Evolutionary conservation across 257 asterid species (phyloP).

Genomic region (Avicennia marina): DNA sequence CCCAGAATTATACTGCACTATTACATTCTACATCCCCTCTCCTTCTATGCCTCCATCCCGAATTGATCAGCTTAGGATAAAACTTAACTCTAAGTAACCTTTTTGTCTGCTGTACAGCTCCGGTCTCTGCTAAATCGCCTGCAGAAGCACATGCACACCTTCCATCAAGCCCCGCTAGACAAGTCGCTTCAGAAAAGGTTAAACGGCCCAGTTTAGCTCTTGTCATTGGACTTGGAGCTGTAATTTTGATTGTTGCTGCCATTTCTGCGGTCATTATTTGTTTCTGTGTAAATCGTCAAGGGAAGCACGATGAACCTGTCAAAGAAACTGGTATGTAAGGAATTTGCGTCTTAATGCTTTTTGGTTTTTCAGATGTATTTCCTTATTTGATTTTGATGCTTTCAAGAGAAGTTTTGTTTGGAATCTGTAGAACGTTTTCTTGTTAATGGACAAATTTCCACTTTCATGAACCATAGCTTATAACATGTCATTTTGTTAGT

Average conservation of each 20-base stretch:
- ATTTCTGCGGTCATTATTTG: slow-evolving; percentile 52
- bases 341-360: no score
- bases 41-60: neutral
- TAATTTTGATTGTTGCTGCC: slow-evolving; percentile 48
- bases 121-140: slow-evolving; percentile 57
- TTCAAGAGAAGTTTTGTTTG: no score
- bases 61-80: neutral
- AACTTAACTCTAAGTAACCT: no score
- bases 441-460: no score
- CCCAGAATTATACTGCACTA: no score
- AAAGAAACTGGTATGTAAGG: slow-evolving; percentile 60
- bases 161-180: slow-evolving; percentile 51
- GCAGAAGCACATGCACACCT: slow-evolving; percentile 37
- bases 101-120: slow-evolving; percentile 49
- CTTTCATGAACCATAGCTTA: no score
- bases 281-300: slow-evolving; percentile 49
- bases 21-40: neutral
- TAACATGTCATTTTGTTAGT: no score
- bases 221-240: slow-evolving; percentile 67
- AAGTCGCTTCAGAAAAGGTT: slow-evolving; percentile 37
- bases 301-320: slow-evolving; percentile 37
- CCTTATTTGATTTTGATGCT: no score
- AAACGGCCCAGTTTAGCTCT: slow-evolving; percentile 54
- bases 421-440: no score
- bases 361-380: no score